These are phyloP conservation scores for Lipomyces yamadae DNA, from an alignment of 805 yeast species.

Conservation along the genomic window DNA sequence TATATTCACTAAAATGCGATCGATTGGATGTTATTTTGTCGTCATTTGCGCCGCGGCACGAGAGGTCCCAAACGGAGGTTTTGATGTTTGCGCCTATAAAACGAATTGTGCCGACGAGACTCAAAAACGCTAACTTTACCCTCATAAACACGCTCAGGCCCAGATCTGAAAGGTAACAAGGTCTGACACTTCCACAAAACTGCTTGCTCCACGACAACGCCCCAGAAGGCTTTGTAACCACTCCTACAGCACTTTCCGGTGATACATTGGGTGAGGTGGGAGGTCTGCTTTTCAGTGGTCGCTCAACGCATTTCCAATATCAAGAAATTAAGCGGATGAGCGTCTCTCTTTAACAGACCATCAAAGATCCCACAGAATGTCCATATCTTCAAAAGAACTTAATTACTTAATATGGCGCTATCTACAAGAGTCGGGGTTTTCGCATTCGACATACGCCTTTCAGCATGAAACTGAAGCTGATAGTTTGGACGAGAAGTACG, in stretches of 20 bases:
- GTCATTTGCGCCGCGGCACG: background rate
- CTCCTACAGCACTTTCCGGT: background rate
- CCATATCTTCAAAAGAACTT: constrained; percentile 74
- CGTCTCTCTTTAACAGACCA: background rate
- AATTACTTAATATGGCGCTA: constrained; percentile 94
- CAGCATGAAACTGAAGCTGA: constrained; percentile 73
- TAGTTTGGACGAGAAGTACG: constrained; percentile 57
- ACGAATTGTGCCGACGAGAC: background rate
- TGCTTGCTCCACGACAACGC: too few species aligned
- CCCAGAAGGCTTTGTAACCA: background rate
- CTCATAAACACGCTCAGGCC: background rate
- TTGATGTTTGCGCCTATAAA: background rate
- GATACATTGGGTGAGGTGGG: background rate
- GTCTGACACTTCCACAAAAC: too few species aligned
- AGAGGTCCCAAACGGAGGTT: background rate
- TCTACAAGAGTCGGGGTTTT: constrained; percentile 71
- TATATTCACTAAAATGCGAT: background rate
- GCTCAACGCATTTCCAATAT: background rate
- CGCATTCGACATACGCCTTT: constrained; percentile 77
- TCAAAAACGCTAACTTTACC: background rate
- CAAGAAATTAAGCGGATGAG: background rate
- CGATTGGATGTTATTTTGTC: background rate
- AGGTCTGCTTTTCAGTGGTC: background rate
- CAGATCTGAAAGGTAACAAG: too few species aligned
- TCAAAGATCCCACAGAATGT: constrained; percentile 9